A percentile compares a stretch with the other conserved stretches of the same genome.
phyloP scores from a whole-genome alignment of 2,329 filamentous ascomycete genomes.

The Penicillium digitatum region DNA sequence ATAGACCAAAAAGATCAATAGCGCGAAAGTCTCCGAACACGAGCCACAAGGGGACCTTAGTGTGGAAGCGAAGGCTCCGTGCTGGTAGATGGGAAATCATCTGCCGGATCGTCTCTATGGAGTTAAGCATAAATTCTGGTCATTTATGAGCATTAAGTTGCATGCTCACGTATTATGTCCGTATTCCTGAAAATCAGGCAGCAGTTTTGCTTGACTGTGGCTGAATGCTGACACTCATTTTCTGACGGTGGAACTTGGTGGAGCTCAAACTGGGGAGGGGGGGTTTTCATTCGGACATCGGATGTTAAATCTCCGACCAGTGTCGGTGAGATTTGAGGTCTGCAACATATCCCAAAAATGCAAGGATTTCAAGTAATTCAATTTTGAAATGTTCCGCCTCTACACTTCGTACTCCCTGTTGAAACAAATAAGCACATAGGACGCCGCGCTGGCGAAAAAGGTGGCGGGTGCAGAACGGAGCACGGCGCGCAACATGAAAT shows the following conservation, averaged over 20 bases:
- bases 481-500: too few species aligned
- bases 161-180: background rate
- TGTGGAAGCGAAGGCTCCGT: background rate
- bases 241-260: slow-evolving; percentile 3
- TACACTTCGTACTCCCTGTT: background rate
- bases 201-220: slow-evolving; percentile 16
- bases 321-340: background rate
- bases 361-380: background rate
- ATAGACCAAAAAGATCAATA: slow-evolving; percentile 5
- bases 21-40: background rate
- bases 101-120: slow-evolving; percentile 9
- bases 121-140: slow-evolving; percentile 13
- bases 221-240: slow-evolving; percentile 8
- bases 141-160: slow-evolving; percentile 6
- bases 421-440: background rate
- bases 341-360: background rate
- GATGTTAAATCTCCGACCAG: background rate
- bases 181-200: slow-evolving; percentile 14
- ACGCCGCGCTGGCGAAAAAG: slow-evolving; percentile 20
- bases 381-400: slow-evolving; percentile 7
- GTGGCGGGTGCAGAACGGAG: slow-evolving; percentile 8
- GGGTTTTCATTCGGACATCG: background rate
- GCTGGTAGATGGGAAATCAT: background rate
- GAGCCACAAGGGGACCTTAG: background rate
- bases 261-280: background rate